These are phyloP conservation scores for Venustampulla echinocandica DNA, from an alignment of 495 filamentous ascomycete species.

Conservation along the genomic window DNA sequence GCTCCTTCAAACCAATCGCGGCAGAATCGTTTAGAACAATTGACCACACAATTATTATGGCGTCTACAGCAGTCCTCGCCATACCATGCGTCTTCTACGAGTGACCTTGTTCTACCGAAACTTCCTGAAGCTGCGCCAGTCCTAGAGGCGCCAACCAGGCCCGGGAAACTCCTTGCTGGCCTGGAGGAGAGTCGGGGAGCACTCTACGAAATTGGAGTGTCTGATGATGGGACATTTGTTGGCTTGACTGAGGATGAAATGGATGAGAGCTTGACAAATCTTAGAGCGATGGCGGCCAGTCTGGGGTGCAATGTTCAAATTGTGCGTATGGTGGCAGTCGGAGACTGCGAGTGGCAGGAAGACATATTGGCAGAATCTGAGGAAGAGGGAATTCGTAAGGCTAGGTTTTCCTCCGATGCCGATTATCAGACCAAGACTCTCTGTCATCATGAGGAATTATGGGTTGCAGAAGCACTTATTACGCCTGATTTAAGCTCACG, in stretches of 20 bases:
- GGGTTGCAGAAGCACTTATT: constrained; percentile 82
- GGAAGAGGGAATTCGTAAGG: neutral
- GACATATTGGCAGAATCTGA: neutral
- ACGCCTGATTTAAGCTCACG: constrained; percentile 46
- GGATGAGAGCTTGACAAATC: constrained; percentile 75
- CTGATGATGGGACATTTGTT: constrained; percentile 87
- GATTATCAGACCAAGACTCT: neutral
- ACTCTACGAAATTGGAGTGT: constrained; percentile 91
- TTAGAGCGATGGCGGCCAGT: constrained; percentile 83
- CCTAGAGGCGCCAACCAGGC: constrained; percentile 46
- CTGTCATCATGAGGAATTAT: constrained; percentile 50
- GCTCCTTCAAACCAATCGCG: constrained; percentile 50
- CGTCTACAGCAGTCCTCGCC: constrained; percentile 90
- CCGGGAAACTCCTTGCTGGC: constrained; percentile 61
- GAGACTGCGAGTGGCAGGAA: constrained; percentile 67
- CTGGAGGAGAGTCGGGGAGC: constrained; percentile 90
- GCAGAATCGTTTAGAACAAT: constrained; percentile 75
- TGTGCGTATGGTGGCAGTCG: constrained; percentile 74
- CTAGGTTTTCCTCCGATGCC: neutral
- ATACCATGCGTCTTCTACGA: constrained; percentile 69
- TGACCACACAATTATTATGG: constrained; percentile 95
- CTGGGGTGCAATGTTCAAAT: constrained; percentile 84
- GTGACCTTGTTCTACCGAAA: constrained; percentile 60
- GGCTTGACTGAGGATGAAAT: constrained; percentile 87
- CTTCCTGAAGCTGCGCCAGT: constrained; percentile 55